phyloP scores from a whole-genome alignment of 371 early-diverging fungal species.

The Rhizomucor pusillus region DNA sequence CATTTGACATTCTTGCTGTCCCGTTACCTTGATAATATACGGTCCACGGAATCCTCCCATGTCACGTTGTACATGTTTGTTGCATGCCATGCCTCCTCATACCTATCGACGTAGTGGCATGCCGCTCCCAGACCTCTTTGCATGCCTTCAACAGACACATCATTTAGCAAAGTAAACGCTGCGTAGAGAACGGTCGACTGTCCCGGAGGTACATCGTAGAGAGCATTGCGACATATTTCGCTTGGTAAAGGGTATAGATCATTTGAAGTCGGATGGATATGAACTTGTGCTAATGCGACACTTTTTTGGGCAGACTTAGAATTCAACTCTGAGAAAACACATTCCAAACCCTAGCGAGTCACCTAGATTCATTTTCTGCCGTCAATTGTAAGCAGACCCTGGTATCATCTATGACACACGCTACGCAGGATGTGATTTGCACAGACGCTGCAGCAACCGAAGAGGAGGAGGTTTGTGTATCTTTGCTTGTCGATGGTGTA shows the following conservation, averaged over 20 bases:
- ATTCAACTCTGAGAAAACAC: background rate
- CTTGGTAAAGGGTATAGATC: background rate
- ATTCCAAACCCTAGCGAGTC: background rate
- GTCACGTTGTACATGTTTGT: background rate
- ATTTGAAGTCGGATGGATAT: background rate
- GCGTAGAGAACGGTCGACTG: background rate
- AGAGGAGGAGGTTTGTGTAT: background rate
- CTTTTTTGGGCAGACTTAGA: background rate
- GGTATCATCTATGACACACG: background rate
- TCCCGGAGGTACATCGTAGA: background rate
- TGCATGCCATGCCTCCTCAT: background rate
- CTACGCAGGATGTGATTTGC: conserved; percentile 1
- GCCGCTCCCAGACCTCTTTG: background rate
- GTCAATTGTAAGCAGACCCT: background rate
- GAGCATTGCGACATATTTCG: background rate
- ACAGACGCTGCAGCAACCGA: background rate
- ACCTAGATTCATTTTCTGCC: background rate
- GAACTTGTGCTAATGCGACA: background rate
- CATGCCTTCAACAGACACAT: background rate
- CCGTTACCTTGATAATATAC: background rate
- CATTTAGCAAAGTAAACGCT: background rate
- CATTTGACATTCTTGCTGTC: background rate
- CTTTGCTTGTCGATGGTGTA: background rate
- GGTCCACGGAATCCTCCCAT: background rate
- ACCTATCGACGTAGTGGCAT: background rate